Conservation (phyloP, 2,329 filamentous ascomycete species). For the Fusarium proliferatum region DNA sequence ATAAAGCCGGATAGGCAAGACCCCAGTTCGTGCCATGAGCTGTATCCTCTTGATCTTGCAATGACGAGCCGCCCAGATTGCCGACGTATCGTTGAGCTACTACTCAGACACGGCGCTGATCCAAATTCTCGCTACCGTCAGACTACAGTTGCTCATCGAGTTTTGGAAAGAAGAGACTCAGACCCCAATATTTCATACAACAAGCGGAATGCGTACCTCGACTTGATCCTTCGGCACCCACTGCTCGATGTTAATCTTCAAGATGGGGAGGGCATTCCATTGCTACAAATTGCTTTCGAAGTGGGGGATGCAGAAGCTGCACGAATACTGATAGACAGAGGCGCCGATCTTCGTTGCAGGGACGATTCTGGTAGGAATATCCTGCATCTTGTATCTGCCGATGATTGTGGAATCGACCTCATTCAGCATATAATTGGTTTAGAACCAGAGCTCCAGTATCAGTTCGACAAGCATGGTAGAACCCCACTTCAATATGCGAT, state of each 20-base stretch:
- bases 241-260: not conserved
- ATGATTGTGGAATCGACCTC: not conserved
- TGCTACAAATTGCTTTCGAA: rapidly evolving
- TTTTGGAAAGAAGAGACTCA: not conserved
- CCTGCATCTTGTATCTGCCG: not conserved
- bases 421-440: not conserved
- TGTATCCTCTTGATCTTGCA: not conserved
- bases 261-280: rapidly evolving
- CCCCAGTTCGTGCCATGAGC: not conserved
- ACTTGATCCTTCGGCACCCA: not conserved
- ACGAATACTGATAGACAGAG: not conserved
- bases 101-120: not conserved
- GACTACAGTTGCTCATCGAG: rapidly evolving
- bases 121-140: not conserved
- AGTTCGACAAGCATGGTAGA: not conserved
- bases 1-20: not conserved
- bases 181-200: too few relatives aligned
- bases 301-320: rapidly evolving
- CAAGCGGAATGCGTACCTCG: not conserved
- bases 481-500: not conserved
- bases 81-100: rapidly evolving
- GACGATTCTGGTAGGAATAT: not conserved
- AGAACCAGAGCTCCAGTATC: not conserved
- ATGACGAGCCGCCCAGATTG: not conserved
- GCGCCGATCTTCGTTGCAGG: not conserved